Base-by-base conservation (phyloP, 768 basidiomycete species). In the Coprinellus micaceus region DNA sequence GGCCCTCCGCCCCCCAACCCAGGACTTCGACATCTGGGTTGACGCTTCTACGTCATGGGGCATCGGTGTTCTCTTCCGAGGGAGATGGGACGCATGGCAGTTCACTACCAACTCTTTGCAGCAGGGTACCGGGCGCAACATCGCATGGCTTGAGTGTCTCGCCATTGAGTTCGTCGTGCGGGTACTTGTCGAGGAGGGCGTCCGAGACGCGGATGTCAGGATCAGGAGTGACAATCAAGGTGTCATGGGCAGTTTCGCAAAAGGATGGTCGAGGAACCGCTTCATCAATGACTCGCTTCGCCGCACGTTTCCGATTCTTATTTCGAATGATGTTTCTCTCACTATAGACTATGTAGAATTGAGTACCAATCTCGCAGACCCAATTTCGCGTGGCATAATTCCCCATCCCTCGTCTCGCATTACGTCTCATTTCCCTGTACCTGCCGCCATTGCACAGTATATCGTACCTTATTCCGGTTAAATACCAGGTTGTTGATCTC, bases 21-120 rank as follows among this genome's bases (percentile, higher is more conserved):
- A 17, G 0, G 63, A 67, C 39, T 40, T 63, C 1, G 54, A 53
- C 1, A 48, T 76, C 9, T 75, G 44, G 39, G 72, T 74, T 3
- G 75, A 76, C 53, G 72, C 73, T 0, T 74, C 71, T 1, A 76
- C 73, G 0, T 62, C 59, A 0, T 76, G 69, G 68, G 76, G 76
- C 11, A 69, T 78, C 22, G 75, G 77, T 0, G 24, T 76, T 2
- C 30, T 71, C 9, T 44, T 70, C 13, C 57, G 58, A 1, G 49
- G 49, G 0, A 25, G 33, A 4, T 78, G 73, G 73, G 66, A 61
- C 15, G 65, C 67, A 0, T 75, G 66, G 65, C 52, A 33, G 4
- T 65, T 63, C 63, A 52, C 62, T 21, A 28, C 19, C 1, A 10
- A 33, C 21, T 12, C 22, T 49, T 56, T 54, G 17, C 53, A 65